phyloP scores from a whole-genome alignment of 2,329 filamentous ascomycete genomes.

The Alternaria panax region DNA sequence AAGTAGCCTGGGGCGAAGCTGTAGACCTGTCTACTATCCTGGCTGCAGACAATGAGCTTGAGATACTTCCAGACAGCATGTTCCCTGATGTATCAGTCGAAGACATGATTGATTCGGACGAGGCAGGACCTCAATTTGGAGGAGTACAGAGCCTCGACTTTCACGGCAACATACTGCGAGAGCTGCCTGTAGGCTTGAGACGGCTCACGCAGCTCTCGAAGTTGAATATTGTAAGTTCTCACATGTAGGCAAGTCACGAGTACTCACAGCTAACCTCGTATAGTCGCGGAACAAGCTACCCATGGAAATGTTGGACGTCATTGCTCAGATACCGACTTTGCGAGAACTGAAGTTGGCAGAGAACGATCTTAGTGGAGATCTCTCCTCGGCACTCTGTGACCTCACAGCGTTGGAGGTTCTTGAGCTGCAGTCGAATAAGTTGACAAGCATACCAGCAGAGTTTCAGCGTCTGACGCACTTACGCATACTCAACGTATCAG shows the following conservation, averaged over 20 bases:
- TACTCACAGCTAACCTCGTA: conserved; percentile 8
- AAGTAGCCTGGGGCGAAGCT: conserved; percentile 84
- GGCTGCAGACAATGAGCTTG: conserved; percentile 88
- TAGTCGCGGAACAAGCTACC: conserved; percentile 82
- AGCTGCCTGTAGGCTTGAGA: conserved; percentile 77
- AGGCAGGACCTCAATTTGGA: conserved; percentile 77
- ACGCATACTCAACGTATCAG: conserved; percentile 77
- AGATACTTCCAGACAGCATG: conserved; percentile 72
- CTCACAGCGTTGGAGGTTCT: conserved; percentile 77
- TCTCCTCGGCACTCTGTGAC: conserved; percentile 69
- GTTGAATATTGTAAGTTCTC: conserved; percentile 74
- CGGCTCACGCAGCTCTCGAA: conserved; percentile 76
- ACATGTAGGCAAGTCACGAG: not conserved
- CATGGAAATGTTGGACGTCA: conserved; percentile 73
- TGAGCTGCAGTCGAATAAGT: conserved; percentile 81
- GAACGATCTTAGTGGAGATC: conserved; percentile 40
- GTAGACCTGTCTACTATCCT: conserved; percentile 86
- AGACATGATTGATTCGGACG: conserved; percentile 67
- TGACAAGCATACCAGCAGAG: conserved; percentile 73
- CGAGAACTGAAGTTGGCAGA: conserved; percentile 79
- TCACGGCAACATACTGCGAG: conserved; percentile 79
- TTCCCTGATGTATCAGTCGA: conserved; percentile 74
- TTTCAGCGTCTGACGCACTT: conserved; percentile 73
- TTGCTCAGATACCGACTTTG: conserved; percentile 75
- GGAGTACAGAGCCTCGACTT: conserved; percentile 82